These are phyloP conservation scores for Fusarium azukiicola DNA, from an alignment of 2,329 filamentous ascomycete genomes.

Conservation along the genomic window DNA sequence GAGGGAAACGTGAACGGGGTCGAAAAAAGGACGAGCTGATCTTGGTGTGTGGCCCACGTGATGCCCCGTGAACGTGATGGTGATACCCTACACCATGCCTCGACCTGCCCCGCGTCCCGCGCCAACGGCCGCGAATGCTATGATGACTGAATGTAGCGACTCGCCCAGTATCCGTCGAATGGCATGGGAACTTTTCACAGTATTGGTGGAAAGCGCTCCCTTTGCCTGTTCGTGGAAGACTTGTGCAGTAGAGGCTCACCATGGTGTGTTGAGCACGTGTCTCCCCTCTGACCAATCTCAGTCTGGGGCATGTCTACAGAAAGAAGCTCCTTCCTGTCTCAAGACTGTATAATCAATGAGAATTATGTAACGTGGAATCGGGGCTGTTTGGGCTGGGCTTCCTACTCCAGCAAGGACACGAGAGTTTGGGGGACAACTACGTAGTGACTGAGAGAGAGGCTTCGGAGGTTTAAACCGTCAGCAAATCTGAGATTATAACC, in stretches of 20 bases:
- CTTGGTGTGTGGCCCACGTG: too few species aligned
- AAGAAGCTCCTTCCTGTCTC: not conserved
- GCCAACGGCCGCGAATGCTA: not conserved
- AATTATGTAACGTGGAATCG: not conserved
- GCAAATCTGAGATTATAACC: not conserved
- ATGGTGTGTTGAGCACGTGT: not conserved
- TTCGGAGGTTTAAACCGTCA: not conserved
- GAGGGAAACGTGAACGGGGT: not conserved
- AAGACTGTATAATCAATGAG: too few species aligned
- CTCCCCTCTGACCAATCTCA: not conserved
- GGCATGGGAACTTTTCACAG: too few species aligned
- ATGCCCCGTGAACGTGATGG: too few species aligned
- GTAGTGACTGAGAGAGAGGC: not conserved
- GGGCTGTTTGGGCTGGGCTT: not conserved
- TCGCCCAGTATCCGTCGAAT: not conserved
- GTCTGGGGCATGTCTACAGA: not conserved
- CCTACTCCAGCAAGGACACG: not conserved
- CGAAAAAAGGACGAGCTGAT: too few species aligned
- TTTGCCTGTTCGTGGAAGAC: not conserved
- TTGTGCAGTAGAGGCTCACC: not conserved
- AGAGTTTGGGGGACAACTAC: not conserved
- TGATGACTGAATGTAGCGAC: not conserved
- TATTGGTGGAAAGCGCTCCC: not conserved
- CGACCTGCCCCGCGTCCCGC: not conserved
- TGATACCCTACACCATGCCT: not conserved